Evolutionary conservation across 768 basidiomycete genomes (phyloP).

Genomic region (Suillus subluteus): DNA sequence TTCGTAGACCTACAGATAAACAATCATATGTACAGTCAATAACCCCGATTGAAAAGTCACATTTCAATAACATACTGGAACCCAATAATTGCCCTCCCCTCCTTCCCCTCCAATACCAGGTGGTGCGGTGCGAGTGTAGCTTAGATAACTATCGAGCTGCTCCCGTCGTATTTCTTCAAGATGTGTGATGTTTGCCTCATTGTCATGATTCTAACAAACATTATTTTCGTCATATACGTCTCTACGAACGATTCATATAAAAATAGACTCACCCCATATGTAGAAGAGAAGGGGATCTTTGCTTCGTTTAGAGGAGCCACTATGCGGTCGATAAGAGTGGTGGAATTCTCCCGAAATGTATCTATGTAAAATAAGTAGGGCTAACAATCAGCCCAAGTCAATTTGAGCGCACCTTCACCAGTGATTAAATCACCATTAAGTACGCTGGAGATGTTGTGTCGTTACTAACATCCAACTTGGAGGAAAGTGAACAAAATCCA

Average conservation of each 20-base stretch:
- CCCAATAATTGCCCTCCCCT: slow-evolving; percentile 78
- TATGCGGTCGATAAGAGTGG: slow-evolving; percentile 64
- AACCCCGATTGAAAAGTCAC: neutral
- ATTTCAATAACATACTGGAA: slow-evolving; percentile 49
- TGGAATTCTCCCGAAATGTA: slow-evolving; percentile 69
- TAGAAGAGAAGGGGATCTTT: slow-evolving; percentile 66
- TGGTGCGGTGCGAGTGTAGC: slow-evolving; percentile 66
- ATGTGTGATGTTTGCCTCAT: slow-evolving; percentile 73
- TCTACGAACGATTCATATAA: neutral
- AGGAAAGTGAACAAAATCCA: slow-evolving; percentile 23
- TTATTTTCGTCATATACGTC: slow-evolving; percentile 6
- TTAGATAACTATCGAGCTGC: slow-evolving; percentile 52
- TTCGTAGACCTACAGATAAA: slow-evolving; percentile 29
- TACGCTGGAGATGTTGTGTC: slow-evolving; percentile 44
- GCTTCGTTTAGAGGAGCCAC: slow-evolving; percentile 60
- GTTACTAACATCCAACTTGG: neutral
- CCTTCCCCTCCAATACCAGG: slow-evolving; percentile 62
- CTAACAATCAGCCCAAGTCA: neutral
- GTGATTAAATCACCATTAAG: slow-evolving; percentile 78
- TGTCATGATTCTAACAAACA: slow-evolving; percentile 68
- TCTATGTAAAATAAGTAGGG: slow-evolving; percentile 39
- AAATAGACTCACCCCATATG: slow-evolving; percentile 59
- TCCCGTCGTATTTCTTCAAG: slow-evolving; percentile 68
- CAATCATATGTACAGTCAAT: neutral
- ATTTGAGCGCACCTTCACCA: slow-evolving; percentile 57